Percentiles rank a stretch among this genome's conserved stretches.
phyloP scores from a whole-genome alignment of 495 filamentous ascomycete species.

The Penicillium lagena region DNA sequence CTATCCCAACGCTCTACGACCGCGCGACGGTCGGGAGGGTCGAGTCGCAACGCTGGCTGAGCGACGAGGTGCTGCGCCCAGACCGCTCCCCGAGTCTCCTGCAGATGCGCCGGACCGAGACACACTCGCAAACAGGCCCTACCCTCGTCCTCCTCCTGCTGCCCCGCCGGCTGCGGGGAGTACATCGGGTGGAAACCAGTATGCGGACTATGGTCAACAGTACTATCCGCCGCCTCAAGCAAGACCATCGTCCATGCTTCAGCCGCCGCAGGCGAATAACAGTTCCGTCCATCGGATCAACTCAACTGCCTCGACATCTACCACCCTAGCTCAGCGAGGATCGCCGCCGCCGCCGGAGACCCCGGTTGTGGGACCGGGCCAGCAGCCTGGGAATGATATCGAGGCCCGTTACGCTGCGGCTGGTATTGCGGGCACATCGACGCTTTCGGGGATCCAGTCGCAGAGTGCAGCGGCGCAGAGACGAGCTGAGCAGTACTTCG shows the following conservation, averaged over 20 bases:
- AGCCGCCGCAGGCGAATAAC: constrained; percentile 28
- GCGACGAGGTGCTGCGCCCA: constrained; percentile 63
- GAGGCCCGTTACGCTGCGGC: constrained; percentile 85
- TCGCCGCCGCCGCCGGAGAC: constrained; percentile 96
- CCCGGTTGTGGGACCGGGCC: constrained; percentile 69
- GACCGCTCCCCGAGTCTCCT: constrained; percentile 70
- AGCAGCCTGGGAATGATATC: constrained; percentile 68
- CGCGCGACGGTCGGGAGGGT: constrained; percentile 38
- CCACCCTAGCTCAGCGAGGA: constrained; percentile 83
- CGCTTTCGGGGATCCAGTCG: constrained; percentile 71
- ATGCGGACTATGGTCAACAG: constrained; percentile 54
- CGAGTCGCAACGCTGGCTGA: constrained; percentile 54
- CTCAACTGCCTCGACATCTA: constrained; percentile 87
- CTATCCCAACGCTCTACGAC: constrained; percentile 41
- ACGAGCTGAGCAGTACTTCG: constrained; percentile 66
- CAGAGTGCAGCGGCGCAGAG: constrained; percentile 77
- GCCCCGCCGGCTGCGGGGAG: not conserved
- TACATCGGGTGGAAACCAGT: constrained; percentile 29
- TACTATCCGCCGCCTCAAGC: constrained; percentile 56
- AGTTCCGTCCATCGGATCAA: constrained; percentile 67
- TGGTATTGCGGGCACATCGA: constrained; percentile 79
- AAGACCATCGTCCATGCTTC: constrained; percentile 26
- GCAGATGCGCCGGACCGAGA: constrained; percentile 66
- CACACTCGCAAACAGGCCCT: constrained; percentile 49
- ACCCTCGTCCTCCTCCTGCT: constrained; percentile 19